Evolutionary conservation across 345 rosid species (phyloP), one percentile per base, ranked within the genome.

Genomic region (Pseudoturritis turrita): DNA sequence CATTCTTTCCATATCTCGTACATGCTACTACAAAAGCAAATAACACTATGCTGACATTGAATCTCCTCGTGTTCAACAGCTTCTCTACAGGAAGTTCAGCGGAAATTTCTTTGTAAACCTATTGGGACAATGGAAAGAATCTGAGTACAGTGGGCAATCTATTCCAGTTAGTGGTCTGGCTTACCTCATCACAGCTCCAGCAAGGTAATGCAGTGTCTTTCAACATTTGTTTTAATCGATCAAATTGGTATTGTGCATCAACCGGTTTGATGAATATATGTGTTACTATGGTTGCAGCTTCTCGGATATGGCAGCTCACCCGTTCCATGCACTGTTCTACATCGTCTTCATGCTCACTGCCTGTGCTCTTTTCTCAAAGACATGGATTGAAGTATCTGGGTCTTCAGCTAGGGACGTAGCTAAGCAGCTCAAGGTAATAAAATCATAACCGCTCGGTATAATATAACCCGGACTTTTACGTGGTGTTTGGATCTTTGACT

Each of bases 311-410:
- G 93, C 91, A n/a, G 91, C 93, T 75, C 84, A 89, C 79, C 96
- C 93, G 13, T 89, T 89, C 88, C 96, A 89, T 79, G 96, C 96
- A 12, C 67, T 89, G 55, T 89, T 89, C 80, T 90, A 88, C 78
- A 81, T 90, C 0, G 86, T 88, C 19, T 90, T 90, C 68, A 90
- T 90, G 96, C 68, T 90, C 61, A 77, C 90, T 1, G 96, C 96
- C 0, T 90, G 96, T 72, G 96, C 96, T 12, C 81, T 90, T 33
- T 90, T 90, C 85, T 90, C 96, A 55, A 90, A 90, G 75, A 86
- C 96, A 44, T 90, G 96, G 96, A 90, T 90, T 75, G 96, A 90
- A 73, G 96, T 90, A 57, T 90, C 94, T 29, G 96, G 96, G 28
- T 90, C 96, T 29, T 86, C 94, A 45, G 96, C 96, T 7, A 86